Percentiles rank a stretch among this genome's conserved stretches.
These are phyloP conservation scores for Aureoboletus auriporus DNA, from an alignment of 768 basidiomycete species.

Conservation along the genomic window DNA sequence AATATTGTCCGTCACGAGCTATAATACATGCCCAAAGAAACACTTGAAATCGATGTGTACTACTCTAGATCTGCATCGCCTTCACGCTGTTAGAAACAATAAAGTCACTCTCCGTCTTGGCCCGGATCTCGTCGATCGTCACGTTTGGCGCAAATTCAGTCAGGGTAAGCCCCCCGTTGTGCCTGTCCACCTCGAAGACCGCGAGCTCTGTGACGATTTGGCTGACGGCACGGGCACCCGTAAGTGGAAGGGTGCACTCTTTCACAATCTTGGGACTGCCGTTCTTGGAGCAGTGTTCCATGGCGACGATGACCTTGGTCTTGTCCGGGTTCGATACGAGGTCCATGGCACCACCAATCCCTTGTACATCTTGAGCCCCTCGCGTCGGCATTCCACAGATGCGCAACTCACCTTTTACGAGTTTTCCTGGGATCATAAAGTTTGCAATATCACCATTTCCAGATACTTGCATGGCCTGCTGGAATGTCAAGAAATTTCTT, in stretches of 20 bases:
- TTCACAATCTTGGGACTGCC: slow-evolving; percentile 83
- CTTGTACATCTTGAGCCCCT: slow-evolving; percentile 43
- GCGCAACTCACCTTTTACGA: slow-evolving; percentile 59
- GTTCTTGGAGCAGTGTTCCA: slow-evolving; percentile 87
- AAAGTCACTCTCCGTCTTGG: slow-evolving; percentile 82
- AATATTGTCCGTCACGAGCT: background rate
- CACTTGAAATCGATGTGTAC: background rate
- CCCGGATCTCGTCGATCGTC: slow-evolving; percentile 72
- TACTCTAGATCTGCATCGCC: slow-evolving; percentile 35
- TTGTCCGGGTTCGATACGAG: slow-evolving; percentile 91
- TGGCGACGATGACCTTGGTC: slow-evolving; percentile 83
- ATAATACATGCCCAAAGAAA: background rate
- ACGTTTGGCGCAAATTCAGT: slow-evolving; percentile 77
- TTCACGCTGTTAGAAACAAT: slow-evolving; percentile 50
- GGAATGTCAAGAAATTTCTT: background rate
- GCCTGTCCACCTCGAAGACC: slow-evolving; percentile 82
- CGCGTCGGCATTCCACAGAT: slow-evolving; percentile 3
- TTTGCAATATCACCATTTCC: slow-evolving; percentile 89
- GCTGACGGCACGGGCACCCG: slow-evolving; percentile 81
- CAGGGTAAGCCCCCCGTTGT: slow-evolving; percentile 62
- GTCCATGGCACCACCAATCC: slow-evolving; percentile 94
- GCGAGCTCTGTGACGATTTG: slow-evolving; percentile 88
- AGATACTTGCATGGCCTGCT: slow-evolving; percentile 90
- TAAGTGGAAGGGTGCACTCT: slow-evolving; percentile 77
- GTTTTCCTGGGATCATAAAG: slow-evolving; percentile 95